Conservation (phyloP, 805 yeast genomes). For the Candida morakotiae region DNA sequence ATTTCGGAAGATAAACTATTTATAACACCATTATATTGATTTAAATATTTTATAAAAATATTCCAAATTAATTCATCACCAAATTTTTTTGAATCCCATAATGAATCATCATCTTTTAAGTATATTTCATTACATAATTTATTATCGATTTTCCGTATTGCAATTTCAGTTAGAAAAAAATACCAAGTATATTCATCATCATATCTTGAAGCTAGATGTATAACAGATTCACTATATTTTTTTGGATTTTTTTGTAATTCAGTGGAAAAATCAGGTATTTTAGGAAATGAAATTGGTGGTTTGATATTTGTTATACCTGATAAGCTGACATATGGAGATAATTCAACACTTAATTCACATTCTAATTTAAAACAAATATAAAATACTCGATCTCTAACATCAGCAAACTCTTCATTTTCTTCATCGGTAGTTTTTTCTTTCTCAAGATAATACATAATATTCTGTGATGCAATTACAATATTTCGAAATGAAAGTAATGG, state of each 20-base stretch:
- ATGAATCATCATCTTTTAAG: slow-evolving; percentile 12
- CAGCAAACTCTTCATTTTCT: slow-evolving; percentile 8
- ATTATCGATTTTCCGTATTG: slow-evolving; percentile 37
- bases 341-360: slow-evolving; percentile 30
- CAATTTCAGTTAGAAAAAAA: slow-evolving; percentile 35
- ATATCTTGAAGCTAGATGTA: slow-evolving; percentile 19
- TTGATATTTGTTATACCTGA: slow-evolving; percentile 28
- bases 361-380: slow-evolving; percentile 37
- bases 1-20: slow-evolving; percentile 32
- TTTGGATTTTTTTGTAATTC: slow-evolving; percentile 10
- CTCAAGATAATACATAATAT: slow-evolving; percentile 27
- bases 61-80: slow-evolving; percentile 19
- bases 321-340: slow-evolving; percentile 28
- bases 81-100: slow-evolving; percentile 25
- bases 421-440: slow-evolving; percentile 11
- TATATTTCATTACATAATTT: slow-evolving; percentile 30
- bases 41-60: slow-evolving; percentile 25
- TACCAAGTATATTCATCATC: slow-evolving; percentile 34
- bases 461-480: slow-evolving; percentile 23
- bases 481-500: slow-evolving; percentile 24
- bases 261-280: slow-evolving; percentile 21
- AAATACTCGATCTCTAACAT: slow-evolving; percentile 25
- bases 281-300: slow-evolving; percentile 31
- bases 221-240: slow-evolving; percentile 20
- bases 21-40: slow-evolving; percentile 36